These are phyloP conservation scores for Alternaria longipes DNA, from an alignment of 2,329 filamentous ascomycete species.

Conservation along the genomic window DNA sequence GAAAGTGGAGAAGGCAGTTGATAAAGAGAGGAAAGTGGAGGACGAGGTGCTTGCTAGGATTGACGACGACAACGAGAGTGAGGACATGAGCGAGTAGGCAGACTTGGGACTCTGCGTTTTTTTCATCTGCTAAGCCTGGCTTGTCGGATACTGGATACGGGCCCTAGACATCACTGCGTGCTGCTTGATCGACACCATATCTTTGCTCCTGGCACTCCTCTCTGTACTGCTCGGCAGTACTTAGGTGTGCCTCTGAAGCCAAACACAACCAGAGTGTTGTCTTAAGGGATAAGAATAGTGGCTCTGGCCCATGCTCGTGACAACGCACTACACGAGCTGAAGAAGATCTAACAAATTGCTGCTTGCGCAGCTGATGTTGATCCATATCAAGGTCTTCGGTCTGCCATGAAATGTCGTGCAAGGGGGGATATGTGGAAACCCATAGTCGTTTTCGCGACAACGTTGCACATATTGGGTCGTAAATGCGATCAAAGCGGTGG, in stretches of 20 bases:
- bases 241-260: background rate
- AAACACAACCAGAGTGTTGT: background rate
- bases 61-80: conserved; percentile 27
- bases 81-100: conserved; percentile 34
- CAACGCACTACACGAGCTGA: background rate
- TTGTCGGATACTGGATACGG: background rate
- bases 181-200: background rate
- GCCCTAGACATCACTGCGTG: background rate
- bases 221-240: background rate
- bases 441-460: background rate
- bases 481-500: background rate
- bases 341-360: background rate
- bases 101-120: background rate
- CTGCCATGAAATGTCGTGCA: background rate
- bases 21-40: conserved; percentile 30
- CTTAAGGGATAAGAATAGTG: background rate
- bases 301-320: background rate
- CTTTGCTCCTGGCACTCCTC: background rate
- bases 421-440: background rate
- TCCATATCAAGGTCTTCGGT: background rate
- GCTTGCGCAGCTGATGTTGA: background rate
- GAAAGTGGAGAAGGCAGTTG: conserved; percentile 35
- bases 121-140: background rate
- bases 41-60: conserved; percentile 27
- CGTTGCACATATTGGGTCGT: background rate